These are phyloP conservation scores for Rickenella mellea DNA, from an alignment of 768 basidiomycete species.

Conservation along the genomic window DNA sequence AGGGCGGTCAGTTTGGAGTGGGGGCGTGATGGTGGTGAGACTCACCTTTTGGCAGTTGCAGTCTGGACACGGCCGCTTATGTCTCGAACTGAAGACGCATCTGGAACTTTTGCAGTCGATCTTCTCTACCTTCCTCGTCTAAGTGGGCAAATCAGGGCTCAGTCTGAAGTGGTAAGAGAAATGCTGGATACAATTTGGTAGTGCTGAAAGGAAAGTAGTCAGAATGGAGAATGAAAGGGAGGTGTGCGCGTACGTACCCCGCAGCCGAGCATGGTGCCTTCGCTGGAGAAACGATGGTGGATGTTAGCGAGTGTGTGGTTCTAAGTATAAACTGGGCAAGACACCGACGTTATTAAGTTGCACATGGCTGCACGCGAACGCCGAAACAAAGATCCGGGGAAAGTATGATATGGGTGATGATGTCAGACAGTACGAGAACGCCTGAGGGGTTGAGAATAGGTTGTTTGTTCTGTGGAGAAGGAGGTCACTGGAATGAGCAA, in stretches of 20 bases:
- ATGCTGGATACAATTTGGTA: conserved; percentile 51
- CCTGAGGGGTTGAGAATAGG: conserved; percentile 4
- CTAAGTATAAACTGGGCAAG: conserved; percentile 14
- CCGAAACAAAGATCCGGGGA: too few relatives aligned
- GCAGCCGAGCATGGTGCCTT: conserved; percentile 69
- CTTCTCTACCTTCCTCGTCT: conserved; percentile 44
- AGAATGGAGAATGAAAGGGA: conserved; percentile 12
- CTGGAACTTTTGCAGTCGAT: conserved; percentile 43
- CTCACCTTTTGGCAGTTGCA: conserved; percentile 37
- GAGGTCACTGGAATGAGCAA: conserved; percentile 6
- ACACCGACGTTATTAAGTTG: conserved; percentile 39
- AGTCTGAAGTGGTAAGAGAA: conserved; percentile 16
- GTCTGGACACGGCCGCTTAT: conserved; percentile 29
- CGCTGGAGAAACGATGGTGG: conserved; percentile 32
- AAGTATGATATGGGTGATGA: background rate
- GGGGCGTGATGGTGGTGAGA: conserved; percentile 7
- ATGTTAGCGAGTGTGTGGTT: conserved; percentile 14
- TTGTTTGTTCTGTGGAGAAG: conserved; percentile 8
- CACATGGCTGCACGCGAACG: conserved; percentile 43
- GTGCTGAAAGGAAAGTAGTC: conserved; percentile 32
- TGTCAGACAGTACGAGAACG: background rate
- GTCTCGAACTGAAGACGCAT: conserved; percentile 30
- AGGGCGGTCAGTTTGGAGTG: background rate
- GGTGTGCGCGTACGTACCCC: conserved; percentile 28
- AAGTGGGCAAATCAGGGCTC: conserved; percentile 4